phyloP scores from a whole-genome alignment of 1,284 basidiomycete species.

The Papiliotrema fonsecae region DNA sequence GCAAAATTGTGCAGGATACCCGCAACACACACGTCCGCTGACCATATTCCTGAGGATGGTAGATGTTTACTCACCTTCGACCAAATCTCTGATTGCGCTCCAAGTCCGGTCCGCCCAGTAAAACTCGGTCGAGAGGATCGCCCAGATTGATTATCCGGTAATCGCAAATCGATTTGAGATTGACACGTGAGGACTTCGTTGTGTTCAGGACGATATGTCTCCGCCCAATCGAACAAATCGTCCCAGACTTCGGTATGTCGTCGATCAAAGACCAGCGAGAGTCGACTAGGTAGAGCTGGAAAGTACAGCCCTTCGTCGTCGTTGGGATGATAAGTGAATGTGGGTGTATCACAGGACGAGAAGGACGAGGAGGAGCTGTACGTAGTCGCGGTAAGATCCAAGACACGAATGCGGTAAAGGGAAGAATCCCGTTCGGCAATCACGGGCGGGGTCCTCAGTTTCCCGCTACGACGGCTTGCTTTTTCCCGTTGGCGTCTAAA shows the following conservation, averaged over 20 bases:
- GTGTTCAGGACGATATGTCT: no score
- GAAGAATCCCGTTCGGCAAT: background rate
- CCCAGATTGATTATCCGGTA: background rate
- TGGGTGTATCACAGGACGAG: no score
- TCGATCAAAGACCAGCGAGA: background rate
- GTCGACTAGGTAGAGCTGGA: background rate
- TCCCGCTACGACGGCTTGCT: no score
- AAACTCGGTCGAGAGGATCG: no score
- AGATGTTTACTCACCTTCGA: constrained; percentile 5
- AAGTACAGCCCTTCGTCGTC: background rate
- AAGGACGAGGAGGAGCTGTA: background rate
- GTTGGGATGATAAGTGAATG: background rate
- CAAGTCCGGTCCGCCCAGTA: background rate
- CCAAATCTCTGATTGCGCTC: constrained; percentile 3
- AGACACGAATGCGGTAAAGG: background rate
- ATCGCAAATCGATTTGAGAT: background rate
- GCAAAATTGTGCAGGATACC: no score
- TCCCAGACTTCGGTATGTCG: background rate
- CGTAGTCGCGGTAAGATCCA: background rate
- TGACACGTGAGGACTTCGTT: background rate
- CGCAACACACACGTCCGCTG: no score
- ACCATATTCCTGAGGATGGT: no score
- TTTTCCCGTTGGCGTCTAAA: no score
- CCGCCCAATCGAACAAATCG: constrained; percentile 4
- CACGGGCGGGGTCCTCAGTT: no score